phyloP scores from a whole-genome alignment of 2,329 filamentous ascomycete genomes.

The Fusarium neocosmosporiellum region DNA sequence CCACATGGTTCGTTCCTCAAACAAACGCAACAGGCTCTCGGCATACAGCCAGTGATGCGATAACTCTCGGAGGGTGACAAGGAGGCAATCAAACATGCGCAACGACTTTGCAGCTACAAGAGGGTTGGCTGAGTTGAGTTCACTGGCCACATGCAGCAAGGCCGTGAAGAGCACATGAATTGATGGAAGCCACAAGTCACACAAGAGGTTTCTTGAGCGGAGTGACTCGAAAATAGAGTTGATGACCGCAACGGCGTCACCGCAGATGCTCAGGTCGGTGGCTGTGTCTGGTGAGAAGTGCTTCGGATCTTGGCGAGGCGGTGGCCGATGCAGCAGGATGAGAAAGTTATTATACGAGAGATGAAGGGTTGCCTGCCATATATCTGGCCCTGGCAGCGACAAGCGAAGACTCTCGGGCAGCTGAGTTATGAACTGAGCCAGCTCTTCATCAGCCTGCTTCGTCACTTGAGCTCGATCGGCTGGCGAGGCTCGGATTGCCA shows the following conservation, averaged over 20 bases:
- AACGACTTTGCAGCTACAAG: constrained; percentile 46
- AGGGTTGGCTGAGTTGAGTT: constrained; percentile 45
- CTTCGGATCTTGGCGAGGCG: constrained; percentile 31
- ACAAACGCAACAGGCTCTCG: constrained; percentile 45
- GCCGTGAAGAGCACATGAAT: constrained; percentile 47
- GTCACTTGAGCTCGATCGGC: constrained; percentile 43
- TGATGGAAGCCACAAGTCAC: constrained; percentile 44
- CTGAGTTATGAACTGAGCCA: constrained; percentile 45
- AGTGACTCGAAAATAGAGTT: constrained; percentile 47
- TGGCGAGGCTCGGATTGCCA: constrained; percentile 37
- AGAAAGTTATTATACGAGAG: constrained; percentile 51
- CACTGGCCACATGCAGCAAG: constrained; percentile 43
- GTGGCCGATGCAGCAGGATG: constrained; percentile 48
- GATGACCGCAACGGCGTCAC: constrained; percentile 43
- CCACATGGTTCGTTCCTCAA: constrained; percentile 41
- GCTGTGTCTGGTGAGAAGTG: constrained; percentile 20
- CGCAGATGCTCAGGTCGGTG: constrained; percentile 46
- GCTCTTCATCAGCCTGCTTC: constrained; percentile 45
- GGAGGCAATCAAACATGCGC: constrained; percentile 44
- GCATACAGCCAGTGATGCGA: constrained; percentile 48
- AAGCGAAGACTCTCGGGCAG: constrained; percentile 44
- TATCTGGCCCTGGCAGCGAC: constrained; percentile 31
- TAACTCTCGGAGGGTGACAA: constrained; percentile 44
- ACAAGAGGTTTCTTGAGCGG: constrained; percentile 31
- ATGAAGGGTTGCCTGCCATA: constrained; percentile 49